These are phyloP conservation scores for Komagataella mondaviorum DNA, from an alignment of 805 yeast genomes.

Conservation along the genomic window DNA sequence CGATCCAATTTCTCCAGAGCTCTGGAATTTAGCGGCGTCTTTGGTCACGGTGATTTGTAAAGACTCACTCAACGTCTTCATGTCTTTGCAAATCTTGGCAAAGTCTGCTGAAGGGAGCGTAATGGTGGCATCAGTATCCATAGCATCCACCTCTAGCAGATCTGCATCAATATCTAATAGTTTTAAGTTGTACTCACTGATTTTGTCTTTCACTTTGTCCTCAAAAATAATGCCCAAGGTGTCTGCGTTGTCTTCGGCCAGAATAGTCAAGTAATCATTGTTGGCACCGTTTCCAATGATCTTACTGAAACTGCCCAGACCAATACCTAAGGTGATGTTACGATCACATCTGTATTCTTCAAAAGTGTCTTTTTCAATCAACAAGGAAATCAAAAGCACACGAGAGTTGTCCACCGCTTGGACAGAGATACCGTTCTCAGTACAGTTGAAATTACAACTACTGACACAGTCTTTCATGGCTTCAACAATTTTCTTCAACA, in stretches of 20 bases:
- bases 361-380: conserved; percentile 82
- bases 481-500: conserved; percentile 86
- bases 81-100: conserved; percentile 79
- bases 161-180: conserved; percentile 96
- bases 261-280: conserved; percentile 74
- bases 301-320: conserved; percentile 75
- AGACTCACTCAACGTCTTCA: conserved; percentile 78
- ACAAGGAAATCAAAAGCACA: conserved; percentile 78
- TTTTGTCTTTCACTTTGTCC: conserved; percentile 81
- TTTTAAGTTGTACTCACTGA: conserved; percentile 82
- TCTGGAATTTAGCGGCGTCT: conserved; percentile 78
- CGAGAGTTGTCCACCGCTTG: conserved; percentile 98
- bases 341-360: conserved; percentile 91
- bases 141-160: conserved; percentile 83
- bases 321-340: conserved; percentile 83
- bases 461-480: conserved; percentile 91
- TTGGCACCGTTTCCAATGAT: conserved; percentile 85
- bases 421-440: conserved; percentile 87
- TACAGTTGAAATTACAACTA: conserved; percentile 91
- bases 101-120: conserved; percentile 83
- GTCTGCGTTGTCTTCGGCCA: conserved; percentile 73
- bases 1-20: conserved; percentile 86
- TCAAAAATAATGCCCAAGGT: conserved; percentile 72
- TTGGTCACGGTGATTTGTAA: conserved; percentile 77
- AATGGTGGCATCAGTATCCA: conserved; percentile 78